Evolutionary conservation across 257 asterid species (phyloP).

Genomic region (Solanum lycopersicoides): DNA sequence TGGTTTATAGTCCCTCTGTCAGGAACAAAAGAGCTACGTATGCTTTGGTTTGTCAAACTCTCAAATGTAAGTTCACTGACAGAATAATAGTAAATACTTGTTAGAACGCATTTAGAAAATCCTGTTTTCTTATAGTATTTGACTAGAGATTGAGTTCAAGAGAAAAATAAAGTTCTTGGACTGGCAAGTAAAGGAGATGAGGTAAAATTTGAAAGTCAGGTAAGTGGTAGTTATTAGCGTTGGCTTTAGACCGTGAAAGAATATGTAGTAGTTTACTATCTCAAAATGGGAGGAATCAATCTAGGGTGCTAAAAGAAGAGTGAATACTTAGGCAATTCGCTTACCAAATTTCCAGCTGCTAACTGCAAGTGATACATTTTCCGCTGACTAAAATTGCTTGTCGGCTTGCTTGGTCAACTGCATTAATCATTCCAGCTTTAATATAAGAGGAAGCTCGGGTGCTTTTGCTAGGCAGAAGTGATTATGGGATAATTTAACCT

Average conservation of each 20-base stretch:
- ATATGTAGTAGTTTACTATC: neutral
- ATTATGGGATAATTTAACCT: neutral
- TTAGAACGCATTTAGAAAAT: neutral
- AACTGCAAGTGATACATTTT: neutral
- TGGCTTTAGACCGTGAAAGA: neutral
- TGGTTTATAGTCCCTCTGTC: conserved; percentile 71
- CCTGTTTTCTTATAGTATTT: neutral
- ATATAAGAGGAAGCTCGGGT: neutral
- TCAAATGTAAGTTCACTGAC: conserved; percentile 49
- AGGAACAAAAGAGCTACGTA: conserved; percentile 82
- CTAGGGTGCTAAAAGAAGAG: neutral
- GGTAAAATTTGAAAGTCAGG: no score
- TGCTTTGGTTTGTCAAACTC: conserved; percentile 89
- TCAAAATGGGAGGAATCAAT: neutral
- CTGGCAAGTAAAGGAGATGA: neutral
- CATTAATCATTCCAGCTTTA: neutral
- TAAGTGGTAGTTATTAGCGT: no score
- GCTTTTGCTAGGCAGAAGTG: neutral
- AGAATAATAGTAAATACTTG: neutral
- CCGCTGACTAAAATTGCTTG: neutral
- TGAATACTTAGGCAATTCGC: neutral
- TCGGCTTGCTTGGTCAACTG: neutral
- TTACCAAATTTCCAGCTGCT: neutral
- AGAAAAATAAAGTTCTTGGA: neutral
- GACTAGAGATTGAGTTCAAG: neutral